A percentile compares a stretch with the other conserved stretches of the same genome.
phyloP scores from a whole-genome alignment of 257 asterid genomes.

The Echium plantagineum region DNA sequence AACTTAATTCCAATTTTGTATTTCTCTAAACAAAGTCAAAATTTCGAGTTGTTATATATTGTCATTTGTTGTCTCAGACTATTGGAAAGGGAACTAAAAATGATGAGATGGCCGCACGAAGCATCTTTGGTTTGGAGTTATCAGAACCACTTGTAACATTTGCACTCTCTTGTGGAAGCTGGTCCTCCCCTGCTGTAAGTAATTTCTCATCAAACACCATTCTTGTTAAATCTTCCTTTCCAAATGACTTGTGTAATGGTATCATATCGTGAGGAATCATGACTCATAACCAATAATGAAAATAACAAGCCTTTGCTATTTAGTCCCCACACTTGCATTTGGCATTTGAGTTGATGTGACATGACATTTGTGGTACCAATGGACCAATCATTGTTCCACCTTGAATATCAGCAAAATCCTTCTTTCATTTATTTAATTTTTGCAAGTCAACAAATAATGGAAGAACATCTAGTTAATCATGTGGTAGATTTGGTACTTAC shows the following conservation, averaged over 20 bases:
- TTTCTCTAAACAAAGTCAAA: background rate
- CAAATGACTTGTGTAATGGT: background rate
- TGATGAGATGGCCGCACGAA: slow-evolving; percentile 41
- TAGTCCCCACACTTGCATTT: background rate
- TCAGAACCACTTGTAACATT: slow-evolving; percentile 84
- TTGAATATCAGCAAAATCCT: too few relatives aligned
- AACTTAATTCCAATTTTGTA: background rate
- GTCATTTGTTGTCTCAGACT: slow-evolving; percentile 27
- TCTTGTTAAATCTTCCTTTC: too few relatives aligned
- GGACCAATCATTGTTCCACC: too few relatives aligned
- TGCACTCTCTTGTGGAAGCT: slow-evolving; percentile 95
- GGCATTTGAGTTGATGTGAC: too few relatives aligned
- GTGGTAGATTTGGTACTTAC: too few relatives aligned
- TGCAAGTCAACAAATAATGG: too few relatives aligned
- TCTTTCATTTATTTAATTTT: too few relatives aligned
- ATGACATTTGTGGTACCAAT: too few relatives aligned
- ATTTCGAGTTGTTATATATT: background rate
- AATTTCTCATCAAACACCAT: background rate
- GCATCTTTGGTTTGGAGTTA: slow-evolving; percentile 51
- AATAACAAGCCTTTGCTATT: background rate
- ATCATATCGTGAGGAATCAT: background rate
- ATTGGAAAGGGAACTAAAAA: slow-evolving; percentile 44
- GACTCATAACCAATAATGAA: background rate
- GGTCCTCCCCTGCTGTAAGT: slow-evolving; percentile 96
- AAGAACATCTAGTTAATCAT: too few relatives aligned